These are phyloP conservation scores for Sporobolus alterniflorus DNA, from an alignment of 202 grass and related monocot species.

Conservation along the genomic window DNA sequence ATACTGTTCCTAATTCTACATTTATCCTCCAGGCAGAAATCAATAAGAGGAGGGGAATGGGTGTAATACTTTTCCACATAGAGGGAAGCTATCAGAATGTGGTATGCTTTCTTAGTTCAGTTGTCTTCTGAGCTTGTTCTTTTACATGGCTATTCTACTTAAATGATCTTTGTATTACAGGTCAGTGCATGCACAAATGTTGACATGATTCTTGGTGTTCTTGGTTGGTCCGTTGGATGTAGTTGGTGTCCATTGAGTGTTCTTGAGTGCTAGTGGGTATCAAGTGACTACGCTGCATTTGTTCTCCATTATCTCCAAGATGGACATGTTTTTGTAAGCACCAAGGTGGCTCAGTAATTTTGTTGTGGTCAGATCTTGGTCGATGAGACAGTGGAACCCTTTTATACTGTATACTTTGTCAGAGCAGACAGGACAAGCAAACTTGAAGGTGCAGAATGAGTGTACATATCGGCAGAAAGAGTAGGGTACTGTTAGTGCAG, in stretches of 20 bases:
- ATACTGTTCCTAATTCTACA: neutral
- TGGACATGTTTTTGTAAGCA: conserved; percentile 21
- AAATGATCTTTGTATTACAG: conserved; percentile 48
- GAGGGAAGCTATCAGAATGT: conserved; percentile 76
- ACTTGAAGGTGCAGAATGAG: conserved; percentile 8
- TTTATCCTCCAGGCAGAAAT: conserved; percentile 70
- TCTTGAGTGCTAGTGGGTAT: conserved; percentile 57
- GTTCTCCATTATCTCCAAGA: conserved; percentile 19
- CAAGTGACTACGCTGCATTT: neutral
- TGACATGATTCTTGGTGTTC: conserved; percentile 80
- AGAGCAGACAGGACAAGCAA: conserved; percentile 28
- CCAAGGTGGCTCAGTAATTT: conserved; percentile 25
- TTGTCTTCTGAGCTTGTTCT: conserved; percentile 11
- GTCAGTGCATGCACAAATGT: conserved; percentile 66
- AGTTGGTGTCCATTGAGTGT: conserved; percentile 63
- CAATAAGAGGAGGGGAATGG: conserved; percentile 76
- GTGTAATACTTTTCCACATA: conserved; percentile 81
- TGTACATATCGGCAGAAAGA: conserved; percentile 70
- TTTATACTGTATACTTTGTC: conserved; percentile 6
- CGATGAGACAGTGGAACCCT: conserved; percentile 21
- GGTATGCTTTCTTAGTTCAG: conserved; percentile 50
- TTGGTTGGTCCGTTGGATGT: conserved; percentile 89
- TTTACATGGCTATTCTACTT: conserved; percentile 18
- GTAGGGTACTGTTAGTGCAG: conserved; percentile 49
- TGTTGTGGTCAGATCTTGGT: conserved; percentile 19